Evolutionary conservation across 495 filamentous ascomycete genomes (phyloP).

Genomic region (Tuber umbilicatum): DNA sequence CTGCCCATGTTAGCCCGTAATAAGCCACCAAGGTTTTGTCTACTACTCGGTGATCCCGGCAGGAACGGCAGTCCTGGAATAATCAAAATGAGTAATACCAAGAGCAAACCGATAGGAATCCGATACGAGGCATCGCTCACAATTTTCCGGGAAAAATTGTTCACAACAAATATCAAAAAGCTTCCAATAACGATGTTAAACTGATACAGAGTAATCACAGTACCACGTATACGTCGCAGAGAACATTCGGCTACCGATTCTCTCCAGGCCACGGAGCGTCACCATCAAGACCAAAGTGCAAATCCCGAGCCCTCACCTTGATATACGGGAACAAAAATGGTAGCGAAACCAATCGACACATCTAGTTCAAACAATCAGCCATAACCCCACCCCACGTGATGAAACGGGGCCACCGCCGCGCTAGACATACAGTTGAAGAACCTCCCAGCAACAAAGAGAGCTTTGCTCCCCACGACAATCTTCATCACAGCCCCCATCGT

Average conservation of each 20-base stretch:
- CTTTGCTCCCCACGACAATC: conserved; percentile 47
- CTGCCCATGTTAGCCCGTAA: background rate
- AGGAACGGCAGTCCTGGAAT: conserved; percentile 63
- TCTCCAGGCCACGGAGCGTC: background rate
- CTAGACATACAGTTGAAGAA: conserved; percentile 46
- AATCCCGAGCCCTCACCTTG: conserved; percentile 19
- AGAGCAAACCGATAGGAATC: conserved; percentile 73
- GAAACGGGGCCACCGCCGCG: background rate
- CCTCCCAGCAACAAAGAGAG: conserved; percentile 52
- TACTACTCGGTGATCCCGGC: conserved; percentile 60
- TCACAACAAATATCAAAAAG: conserved; percentile 73
- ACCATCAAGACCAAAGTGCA: background rate
- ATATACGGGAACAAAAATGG: conserved; percentile 61
- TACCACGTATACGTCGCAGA: conserved; percentile 13
- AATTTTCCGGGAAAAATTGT: conserved; percentile 61
- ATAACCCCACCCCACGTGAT: background rate
- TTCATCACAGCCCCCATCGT: conserved; percentile 53
- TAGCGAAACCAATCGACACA: conserved; percentile 55
- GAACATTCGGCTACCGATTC: conserved; percentile 19
- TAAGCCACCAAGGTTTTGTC: background rate
- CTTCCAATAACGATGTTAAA: conserved; percentile 83
- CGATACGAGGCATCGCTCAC: conserved; percentile 59
- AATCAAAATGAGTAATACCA: conserved; percentile 69
- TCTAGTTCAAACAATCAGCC: conserved; percentile 8
- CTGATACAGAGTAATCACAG: conserved; percentile 58